phyloP scores from a whole-genome alignment of 2,329 filamentous ascomycete genomes.

The Plectosphaerella sp. region DNA sequence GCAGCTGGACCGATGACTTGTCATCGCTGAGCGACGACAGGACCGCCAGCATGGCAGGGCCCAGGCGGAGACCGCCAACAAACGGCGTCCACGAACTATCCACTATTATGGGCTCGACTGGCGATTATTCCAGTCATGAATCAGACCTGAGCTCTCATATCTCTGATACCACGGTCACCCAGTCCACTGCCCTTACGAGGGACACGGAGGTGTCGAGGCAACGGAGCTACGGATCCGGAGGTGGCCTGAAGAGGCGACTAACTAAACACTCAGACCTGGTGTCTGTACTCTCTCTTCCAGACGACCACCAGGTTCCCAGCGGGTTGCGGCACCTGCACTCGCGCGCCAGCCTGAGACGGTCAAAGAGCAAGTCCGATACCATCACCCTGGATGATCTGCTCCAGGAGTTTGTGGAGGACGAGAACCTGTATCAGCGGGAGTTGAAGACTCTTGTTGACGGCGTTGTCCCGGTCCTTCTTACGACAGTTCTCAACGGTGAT shows the following conservation, averaged over 20 bases:
- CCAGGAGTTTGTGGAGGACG: slow-evolving; percentile 75
- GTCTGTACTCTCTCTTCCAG: slow-evolving; percentile 77
- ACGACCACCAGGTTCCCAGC: slow-evolving; percentile 49
- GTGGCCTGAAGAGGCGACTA: slow-evolving; percentile 63
- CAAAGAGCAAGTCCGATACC: slow-evolving; percentile 60
- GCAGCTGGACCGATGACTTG: slow-evolving; percentile 17
- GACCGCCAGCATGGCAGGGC: slow-evolving; percentile 23
- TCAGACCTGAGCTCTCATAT: slow-evolving; percentile 48
- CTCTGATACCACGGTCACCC: slow-evolving; percentile 48
- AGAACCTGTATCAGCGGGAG: slow-evolving; percentile 83
- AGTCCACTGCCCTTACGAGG: slow-evolving; percentile 44
- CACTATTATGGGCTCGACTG: slow-evolving; percentile 49
- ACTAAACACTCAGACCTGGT: slow-evolving; percentile 93
- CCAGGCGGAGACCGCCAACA: slow-evolving; percentile 42
- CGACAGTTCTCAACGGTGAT: slow-evolving; percentile 72
- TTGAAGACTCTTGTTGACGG: slow-evolving; percentile 91
- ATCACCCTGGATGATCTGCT: slow-evolving; percentile 74
- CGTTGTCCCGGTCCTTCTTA: slow-evolving; percentile 87
- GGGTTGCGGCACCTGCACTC: slow-evolving; percentile 69
- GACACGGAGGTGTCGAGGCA: slow-evolving; percentile 39
- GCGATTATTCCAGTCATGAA: slow-evolving; percentile 36
- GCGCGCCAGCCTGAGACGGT: slow-evolving; percentile 72
- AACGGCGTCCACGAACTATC: slow-evolving; percentile 52
- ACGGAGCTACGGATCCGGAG: slow-evolving; percentile 41
- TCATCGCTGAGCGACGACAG: slow-evolving; percentile 17